Percentiles rank a stretch among this genome's conserved stretches.
Conservation (phyloP, 2,329 filamentous ascomycete species). For the Zymoseptoria crescenta region DNA sequence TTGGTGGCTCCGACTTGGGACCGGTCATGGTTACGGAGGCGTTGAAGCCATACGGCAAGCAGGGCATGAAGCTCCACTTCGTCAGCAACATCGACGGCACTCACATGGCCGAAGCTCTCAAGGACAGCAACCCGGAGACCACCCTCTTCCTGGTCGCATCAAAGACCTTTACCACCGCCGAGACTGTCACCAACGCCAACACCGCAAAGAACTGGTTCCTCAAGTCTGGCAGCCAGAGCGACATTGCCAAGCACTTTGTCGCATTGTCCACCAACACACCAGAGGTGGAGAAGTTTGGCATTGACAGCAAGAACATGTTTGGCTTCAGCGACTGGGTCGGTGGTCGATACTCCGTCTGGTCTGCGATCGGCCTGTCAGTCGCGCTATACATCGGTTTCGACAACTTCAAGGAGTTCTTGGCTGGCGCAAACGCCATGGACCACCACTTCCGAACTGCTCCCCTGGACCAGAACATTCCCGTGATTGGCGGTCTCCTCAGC, state of each 20-base stretch:
- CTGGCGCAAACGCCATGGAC: slow-evolving; percentile 94
- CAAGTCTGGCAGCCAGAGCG: slow-evolving; percentile 60
- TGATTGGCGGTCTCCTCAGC: slow-evolving; percentile 83
- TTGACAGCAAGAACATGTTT: slow-evolving; percentile 99
- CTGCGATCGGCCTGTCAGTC: slow-evolving; percentile 91
- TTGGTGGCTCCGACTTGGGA: slow-evolving; percentile 94
- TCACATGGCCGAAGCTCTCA: slow-evolving; percentile 89
- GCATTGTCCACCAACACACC: slow-evolving; percentile 91
- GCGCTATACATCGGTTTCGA: slow-evolving; percentile 92
- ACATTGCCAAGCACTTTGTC: slow-evolving; percentile 97
- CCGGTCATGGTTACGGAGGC: slow-evolving; percentile 99
- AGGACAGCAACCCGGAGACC: slow-evolving; percentile 84
- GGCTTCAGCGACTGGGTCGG: slow-evolving; percentile 98
- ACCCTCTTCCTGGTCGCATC: slow-evolving; percentile 98
- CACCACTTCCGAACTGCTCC: slow-evolving; percentile 92
- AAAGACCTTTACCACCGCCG: slow-evolving; percentile 98
- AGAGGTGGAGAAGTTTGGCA: slow-evolving; percentile 97
- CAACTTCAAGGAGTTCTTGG: slow-evolving; percentile 94
- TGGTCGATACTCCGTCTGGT: slow-evolving; percentile 98
- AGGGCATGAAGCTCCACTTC: slow-evolving; percentile 85
- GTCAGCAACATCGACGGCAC: slow-evolving; percentile 99
- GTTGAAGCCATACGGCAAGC: slow-evolving; percentile 85
- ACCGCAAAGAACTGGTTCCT: slow-evolving; percentile 97
- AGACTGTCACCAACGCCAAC: slow-evolving; percentile 96
- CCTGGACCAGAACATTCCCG: slow-evolving; percentile 88